Percentiles rank a stretch among this genome's conserved stretches.
Evolutionary conservation across 805 yeast genomes (phyloP).

Genomic region (Teunomyces panamensis): DNA sequence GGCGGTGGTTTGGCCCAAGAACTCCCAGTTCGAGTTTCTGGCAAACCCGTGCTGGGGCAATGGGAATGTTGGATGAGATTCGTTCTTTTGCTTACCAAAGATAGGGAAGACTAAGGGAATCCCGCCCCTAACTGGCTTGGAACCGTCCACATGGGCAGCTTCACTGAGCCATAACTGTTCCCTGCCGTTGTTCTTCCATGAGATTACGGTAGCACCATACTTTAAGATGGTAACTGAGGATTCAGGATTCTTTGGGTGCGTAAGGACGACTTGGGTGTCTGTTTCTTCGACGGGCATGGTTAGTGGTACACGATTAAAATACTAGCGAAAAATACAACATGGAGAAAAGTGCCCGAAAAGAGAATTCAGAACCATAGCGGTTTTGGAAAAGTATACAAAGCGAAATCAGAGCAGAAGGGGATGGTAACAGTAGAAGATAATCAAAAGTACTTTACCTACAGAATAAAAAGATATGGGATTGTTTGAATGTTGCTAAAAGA

Average conservation of each 20-base stretch:
- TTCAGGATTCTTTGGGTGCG: conserved; percentile 48
- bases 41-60: conserved; percentile 98
- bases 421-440: too few species aligned
- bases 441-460: too few species aligned
- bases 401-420: too few species aligned
- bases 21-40: conserved; percentile 87
- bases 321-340: too few species aligned
- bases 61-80: conserved; percentile 50
- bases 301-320: background rate
- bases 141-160: conserved; percentile 84
- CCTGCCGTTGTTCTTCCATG: conserved; percentile 67
- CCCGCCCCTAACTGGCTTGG: conserved; percentile 96
- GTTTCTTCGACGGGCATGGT: conserved; percentile 66
- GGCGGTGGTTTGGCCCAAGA: conserved; percentile 76
- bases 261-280: conserved; percentile 58
- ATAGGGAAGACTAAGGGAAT: conserved; percentile 95
- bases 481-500: too few species aligned
- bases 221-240: conserved; percentile 69
- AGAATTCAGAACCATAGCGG: too few species aligned
- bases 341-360: background rate
- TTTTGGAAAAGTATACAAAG: too few species aligned
- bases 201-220: conserved; percentile 83
- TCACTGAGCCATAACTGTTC: conserved; percentile 83
- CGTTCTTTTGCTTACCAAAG: conserved; percentile 67
- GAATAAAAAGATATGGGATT: too few species aligned